Percentiles rank a stretch among this genome's conserved stretches.
These are phyloP conservation scores for Marasmius oreades DNA, from an alignment of 1,284 basidiomycete species.

Conservation along the genomic window DNA sequence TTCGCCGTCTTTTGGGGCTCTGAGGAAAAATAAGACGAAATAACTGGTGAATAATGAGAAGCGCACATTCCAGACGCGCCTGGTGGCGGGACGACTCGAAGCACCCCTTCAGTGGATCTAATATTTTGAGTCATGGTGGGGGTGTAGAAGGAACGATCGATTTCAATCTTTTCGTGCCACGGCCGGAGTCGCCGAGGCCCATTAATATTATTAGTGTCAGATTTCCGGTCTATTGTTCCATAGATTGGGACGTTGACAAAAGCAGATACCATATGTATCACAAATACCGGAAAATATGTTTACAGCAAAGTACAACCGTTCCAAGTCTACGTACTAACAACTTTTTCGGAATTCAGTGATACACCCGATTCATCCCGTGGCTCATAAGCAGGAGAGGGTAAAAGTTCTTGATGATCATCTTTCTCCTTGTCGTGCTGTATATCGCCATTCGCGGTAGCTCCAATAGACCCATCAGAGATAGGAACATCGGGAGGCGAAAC, in stretches of 20 bases:
- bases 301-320: no score
- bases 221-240: no score
- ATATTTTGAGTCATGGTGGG: conserved; percentile 60
- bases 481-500: neutral
- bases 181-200: no score
- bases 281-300: no score
- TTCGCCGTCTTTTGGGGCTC: conserved; percentile 83
- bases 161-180: conserved; percentile 2
- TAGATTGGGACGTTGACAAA: no score
- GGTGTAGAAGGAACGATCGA: neutral
- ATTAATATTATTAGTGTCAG: no score
- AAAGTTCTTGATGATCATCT: neutral
- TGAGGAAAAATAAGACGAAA: conserved; percentile 27
- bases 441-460: no score
- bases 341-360: neutral
- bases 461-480: neutral
- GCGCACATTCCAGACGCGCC: conserved; percentile 46
- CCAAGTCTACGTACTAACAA: neutral
- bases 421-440: neutral
- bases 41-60: conserved; percentile 3
- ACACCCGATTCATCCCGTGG: neutral
- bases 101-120: conserved; percentile 55
- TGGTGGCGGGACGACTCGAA: conserved; percentile 52
- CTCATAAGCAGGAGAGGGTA: conserved; percentile 1
- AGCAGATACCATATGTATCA: no score